These are phyloP conservation scores for Solanum infundibuliforme DNA, from an alignment of 257 asterid species.

Conservation along the genomic window DNA sequence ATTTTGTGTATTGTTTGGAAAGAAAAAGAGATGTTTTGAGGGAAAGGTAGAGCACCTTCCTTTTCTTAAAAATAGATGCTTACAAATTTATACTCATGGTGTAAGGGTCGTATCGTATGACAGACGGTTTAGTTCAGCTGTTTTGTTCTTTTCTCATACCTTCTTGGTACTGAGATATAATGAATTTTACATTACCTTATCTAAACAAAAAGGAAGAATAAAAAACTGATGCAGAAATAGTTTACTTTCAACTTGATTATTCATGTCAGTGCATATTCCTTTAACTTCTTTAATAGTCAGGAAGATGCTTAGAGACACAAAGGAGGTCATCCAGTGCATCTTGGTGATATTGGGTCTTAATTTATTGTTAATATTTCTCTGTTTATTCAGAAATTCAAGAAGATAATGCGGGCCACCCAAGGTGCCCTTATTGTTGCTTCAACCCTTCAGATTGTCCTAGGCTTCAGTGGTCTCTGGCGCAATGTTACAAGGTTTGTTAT, in stretches of 20 bases:
- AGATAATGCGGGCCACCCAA: slow-evolving; percentile 31
- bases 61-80: neutral
- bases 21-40: neutral
- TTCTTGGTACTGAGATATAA: neutral
- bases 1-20: neutral
- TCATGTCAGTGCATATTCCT: neutral
- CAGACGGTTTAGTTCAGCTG: neutral
- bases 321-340: neutral
- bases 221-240: neutral
- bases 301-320: neutral
- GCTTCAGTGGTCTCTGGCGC: slow-evolving; percentile 37
- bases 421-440: slow-evolving; percentile 31
- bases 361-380: neutral
- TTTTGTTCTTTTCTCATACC: neutral
- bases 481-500: slow-evolving; percentile 22
- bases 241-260: neutral
- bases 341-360: neutral
- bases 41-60: neutral
- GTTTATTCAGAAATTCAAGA: slow-evolving; percentile 22
- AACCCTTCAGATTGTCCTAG: slow-evolving; percentile 27
- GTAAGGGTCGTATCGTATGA: neutral
- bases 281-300: neutral
- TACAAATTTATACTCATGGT: neutral
- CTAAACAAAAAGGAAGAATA: neutral
- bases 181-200: neutral